phyloP scores from a whole-genome alignment of 345 rosid species.

The Arabidopsis thaliana region DNA sequence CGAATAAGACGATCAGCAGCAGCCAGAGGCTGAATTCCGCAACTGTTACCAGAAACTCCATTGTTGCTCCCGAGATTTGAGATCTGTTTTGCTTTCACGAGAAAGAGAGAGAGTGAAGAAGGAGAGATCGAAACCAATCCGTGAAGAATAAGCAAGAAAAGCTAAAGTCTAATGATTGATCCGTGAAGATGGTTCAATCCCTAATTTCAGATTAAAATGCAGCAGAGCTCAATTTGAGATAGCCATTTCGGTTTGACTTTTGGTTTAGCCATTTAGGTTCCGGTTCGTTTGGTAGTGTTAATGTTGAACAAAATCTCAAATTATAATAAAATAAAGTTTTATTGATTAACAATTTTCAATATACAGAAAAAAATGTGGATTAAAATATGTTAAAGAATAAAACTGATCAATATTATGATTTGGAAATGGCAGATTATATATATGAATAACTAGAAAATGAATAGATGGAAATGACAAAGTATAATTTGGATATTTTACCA shows the following conservation, averaged over 20 bases:
- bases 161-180: slow-evolving; percentile 20
- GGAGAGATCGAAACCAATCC: slow-evolving; percentile 25
- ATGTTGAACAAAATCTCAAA: too few relatives aligned
- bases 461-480: too few relatives aligned
- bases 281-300: slow-evolving; percentile 13
- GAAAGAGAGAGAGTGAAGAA: slow-evolving; percentile 6
- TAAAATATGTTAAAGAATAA: too few relatives aligned
- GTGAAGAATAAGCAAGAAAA: slow-evolving; percentile 41
- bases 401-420: too few relatives aligned
- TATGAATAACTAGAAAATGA: too few relatives aligned
- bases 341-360: too few relatives aligned
- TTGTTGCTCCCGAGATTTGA: slow-evolving; percentile 32
- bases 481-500: too few relatives aligned
- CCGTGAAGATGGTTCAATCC: slow-evolving; percentile 30
- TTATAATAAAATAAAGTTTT: too few relatives aligned
- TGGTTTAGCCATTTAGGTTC: neutral
- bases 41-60: slow-evolving; percentile 55
- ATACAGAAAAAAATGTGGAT: too few relatives aligned
- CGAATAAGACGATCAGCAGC: slow-evolving; percentile 38
- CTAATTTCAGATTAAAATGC: neutral
- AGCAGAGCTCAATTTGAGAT: neutral
- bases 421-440: too few relatives aligned
- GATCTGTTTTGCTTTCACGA: slow-evolving; percentile 42
- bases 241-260: slow-evolving; percentile 16
- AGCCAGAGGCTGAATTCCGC: slow-evolving; percentile 50